These are phyloP conservation scores for Rhizopus arrhizus DNA, from an alignment of 371 early-diverging fungal species.

Conservation along the genomic window DNA sequence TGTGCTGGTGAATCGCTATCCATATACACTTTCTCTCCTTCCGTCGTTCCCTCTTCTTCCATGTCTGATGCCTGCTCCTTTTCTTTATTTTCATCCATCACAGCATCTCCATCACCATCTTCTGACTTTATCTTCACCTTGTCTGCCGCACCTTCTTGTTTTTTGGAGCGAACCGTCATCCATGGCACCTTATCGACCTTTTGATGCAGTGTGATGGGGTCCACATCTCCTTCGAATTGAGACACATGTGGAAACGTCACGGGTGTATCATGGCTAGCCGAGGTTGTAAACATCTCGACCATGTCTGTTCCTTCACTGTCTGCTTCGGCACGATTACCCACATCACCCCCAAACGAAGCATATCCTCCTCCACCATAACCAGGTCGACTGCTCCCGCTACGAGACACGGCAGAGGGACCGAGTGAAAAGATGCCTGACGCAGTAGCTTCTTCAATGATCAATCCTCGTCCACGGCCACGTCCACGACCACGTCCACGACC, in stretches of 20 bases:
- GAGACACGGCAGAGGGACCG: conserved; percentile 56
- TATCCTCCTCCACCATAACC: conserved; percentile 35
- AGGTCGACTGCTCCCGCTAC: conserved; percentile 14
- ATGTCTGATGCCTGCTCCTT: neutral
- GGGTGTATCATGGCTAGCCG: conserved; percentile 31
- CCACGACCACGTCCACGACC: conserved; percentile 45
- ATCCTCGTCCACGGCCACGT: conserved; percentile 37
- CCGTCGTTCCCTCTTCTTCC: conserved; percentile 8
- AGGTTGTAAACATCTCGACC: conserved; percentile 31
- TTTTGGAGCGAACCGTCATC: conserved; percentile 27
- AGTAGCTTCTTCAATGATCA: conserved; percentile 39
- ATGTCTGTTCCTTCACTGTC: conserved; percentile 38
- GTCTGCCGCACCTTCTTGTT: neutral
- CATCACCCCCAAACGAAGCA: conserved; percentile 42
- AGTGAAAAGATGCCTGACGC: conserved; percentile 74
- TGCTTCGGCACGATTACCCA: conserved; percentile 23
- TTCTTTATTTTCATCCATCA: conserved; percentile 6
- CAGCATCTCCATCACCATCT: conserved; percentile 9
- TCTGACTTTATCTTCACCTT: neutral
- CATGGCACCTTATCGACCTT: conserved; percentile 33
- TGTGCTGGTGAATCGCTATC: conserved; percentile 52
- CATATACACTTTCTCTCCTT: conserved; percentile 25
- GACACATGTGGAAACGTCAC: conserved; percentile 43
- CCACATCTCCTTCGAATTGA: conserved; percentile 40
- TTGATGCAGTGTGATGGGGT: conserved; percentile 42